Evolutionary conservation across 148 eudicot genomes (phyloP).

Genomic region (Vaccinium darrowii): DNA sequence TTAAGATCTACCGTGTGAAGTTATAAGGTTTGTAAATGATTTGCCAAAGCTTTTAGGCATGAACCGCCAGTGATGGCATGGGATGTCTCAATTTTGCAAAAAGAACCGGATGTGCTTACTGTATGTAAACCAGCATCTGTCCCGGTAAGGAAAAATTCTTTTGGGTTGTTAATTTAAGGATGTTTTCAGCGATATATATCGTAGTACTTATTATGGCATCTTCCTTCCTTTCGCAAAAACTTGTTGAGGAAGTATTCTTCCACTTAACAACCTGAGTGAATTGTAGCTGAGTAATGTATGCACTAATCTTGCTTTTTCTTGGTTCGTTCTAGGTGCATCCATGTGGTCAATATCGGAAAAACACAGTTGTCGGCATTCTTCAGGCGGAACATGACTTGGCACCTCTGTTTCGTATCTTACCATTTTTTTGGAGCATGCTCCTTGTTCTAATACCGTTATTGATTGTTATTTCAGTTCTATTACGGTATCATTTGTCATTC

Average conservation of each 20-base stretch:
- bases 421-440: constrained; percentile 9
- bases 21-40: constrained; percentile 30
- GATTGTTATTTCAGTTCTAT: not conserved
- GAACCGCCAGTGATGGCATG: constrained; percentile 97
- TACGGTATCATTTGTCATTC: not conserved
- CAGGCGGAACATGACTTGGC: constrained; percentile 86
- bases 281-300: not conserved
- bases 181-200: not conserved
- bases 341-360: constrained; percentile 97
- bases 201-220: not conserved
- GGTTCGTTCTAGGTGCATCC: constrained; percentile 70
- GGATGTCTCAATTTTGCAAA: constrained; percentile 70
- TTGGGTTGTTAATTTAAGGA: not conserved
- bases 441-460: not conserved
- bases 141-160: constrained; percentile 58
- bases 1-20: constrained; percentile 5
- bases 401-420: constrained; percentile 89
- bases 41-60: constrained; percentile 66
- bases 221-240: not conserved
- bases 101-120: constrained; percentile 75
- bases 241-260: not conserved
- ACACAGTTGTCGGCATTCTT: constrained; percentile 91
- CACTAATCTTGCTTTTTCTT: constrained; percentile 10
- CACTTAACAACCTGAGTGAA: constrained; percentile 5
- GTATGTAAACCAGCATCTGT: constrained; percentile 91